phyloP scores from a whole-genome alignment of 2,329 filamentous ascomycete genomes.

The Trichoderma simmonsii region DNA sequence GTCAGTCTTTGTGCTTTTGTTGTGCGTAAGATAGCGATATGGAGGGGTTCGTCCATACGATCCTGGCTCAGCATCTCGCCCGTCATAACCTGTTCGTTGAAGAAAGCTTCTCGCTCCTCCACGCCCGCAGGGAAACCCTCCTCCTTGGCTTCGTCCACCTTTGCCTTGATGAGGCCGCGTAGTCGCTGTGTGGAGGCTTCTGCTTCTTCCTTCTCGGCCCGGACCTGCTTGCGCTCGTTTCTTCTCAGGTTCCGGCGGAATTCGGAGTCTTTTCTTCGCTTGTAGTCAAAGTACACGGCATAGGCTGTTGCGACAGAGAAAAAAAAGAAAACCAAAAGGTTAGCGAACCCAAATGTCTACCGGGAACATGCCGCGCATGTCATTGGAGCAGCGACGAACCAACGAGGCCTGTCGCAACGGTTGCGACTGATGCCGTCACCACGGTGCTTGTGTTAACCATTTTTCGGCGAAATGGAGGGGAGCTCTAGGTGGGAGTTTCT shows the following conservation, averaged over 20 bases:
- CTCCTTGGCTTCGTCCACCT: constrained; percentile 77
- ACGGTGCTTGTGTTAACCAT: constrained; percentile 53
- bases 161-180: constrained; percentile 69
- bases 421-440: constrained; percentile 60
- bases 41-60: constrained; percentile 52
- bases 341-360: constrained; percentile 22
- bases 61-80: constrained; percentile 82
- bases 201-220: constrained; percentile 69
- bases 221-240: constrained; percentile 70
- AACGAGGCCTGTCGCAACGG: constrained; percentile 56
- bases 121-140: constrained; percentile 88
- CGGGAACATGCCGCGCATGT: not conserved
- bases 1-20: not conserved
- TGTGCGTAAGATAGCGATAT: not conserved
- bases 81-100: constrained; percentile 89
- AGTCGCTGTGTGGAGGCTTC: constrained; percentile 63
- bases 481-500: not conserved
- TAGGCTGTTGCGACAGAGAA: constrained; percentile 46
- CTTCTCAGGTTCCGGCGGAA: constrained; percentile 68
- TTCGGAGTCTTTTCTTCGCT: constrained; percentile 60
- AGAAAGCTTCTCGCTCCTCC: constrained; percentile 93
- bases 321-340: not conserved
- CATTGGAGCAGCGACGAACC: constrained; percentile 41
- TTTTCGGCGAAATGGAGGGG: constrained; percentile 20
- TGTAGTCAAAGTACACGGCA: constrained; percentile 66